Conservation (phyloP, 2,329 filamentous ascomycete genomes). For the Venturia nashicola region DNA sequence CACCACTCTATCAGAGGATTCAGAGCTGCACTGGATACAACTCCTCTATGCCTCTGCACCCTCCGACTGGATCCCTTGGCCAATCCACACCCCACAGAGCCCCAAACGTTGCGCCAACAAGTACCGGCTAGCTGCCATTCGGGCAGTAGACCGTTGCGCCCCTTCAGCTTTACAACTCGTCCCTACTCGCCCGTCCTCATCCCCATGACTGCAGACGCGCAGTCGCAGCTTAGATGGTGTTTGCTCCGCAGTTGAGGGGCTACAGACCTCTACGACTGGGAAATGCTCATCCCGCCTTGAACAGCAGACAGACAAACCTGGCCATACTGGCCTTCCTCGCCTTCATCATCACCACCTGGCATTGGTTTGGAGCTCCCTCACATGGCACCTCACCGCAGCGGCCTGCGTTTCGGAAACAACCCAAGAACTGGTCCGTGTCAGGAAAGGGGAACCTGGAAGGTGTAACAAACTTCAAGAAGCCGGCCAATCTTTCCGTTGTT, state of each 20-base stretch:
- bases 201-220: background rate
- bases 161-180: background rate
- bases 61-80: too few species aligned
- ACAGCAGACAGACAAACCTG: background rate
- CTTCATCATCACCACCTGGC: background rate
- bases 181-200: background rate
- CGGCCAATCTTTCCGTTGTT: constrained; percentile 21
- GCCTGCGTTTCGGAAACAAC: constrained; percentile 3
- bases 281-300: background rate
- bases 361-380: background rate
- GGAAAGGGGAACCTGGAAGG: constrained; percentile 18
- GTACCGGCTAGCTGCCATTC: background rate
- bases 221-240: constrained; percentile 1
- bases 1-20: too few species aligned
- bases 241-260: constrained; percentile 8
- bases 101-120: background rate
- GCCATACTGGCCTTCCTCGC: background rate
- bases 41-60: too few species aligned
- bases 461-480: constrained; percentile 19
- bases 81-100: background rate
- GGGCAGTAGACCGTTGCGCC: background rate
- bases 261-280: constrained; percentile 9
- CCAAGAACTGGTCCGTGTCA: constrained; percentile 31
- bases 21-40: too few species aligned
- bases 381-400: background rate